Conservation (phyloP, 768 basidiomycete genomes). For the Coprinopsis cinerea region DNA sequence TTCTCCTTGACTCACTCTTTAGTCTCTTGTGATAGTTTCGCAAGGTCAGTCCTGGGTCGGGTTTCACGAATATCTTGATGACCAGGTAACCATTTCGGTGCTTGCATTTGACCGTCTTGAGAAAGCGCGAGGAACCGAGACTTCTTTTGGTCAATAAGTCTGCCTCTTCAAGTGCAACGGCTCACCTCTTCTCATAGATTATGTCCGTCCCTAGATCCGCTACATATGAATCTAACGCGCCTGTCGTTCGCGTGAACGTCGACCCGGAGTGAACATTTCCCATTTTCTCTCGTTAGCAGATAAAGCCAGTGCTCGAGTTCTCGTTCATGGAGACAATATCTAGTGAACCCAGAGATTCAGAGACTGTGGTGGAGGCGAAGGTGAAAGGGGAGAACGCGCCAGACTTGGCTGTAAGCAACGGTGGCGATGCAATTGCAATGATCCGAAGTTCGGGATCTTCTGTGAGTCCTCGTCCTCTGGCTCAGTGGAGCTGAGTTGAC, state of each 20-base stretch:
- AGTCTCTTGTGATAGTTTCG: constrained; percentile 68
- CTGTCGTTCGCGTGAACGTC: constrained; percentile 63
- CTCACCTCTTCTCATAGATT: constrained; percentile 85
- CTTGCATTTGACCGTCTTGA: constrained; percentile 83
- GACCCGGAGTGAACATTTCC: constrained; percentile 74
- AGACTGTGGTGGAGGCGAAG: too few relatives aligned
- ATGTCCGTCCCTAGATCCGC: constrained; percentile 83
- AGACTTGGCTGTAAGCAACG: too few relatives aligned
- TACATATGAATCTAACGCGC: constrained; percentile 87
- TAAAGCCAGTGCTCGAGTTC: too few relatives aligned
- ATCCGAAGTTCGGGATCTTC: too few relatives aligned
- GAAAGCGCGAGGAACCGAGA: constrained; percentile 61
- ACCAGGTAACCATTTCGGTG: constrained; percentile 81
- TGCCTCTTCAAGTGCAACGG: background rate
- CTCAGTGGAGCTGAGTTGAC: constrained; percentile 39
- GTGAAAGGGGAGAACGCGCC: too few relatives aligned
- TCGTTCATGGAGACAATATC: too few relatives aligned
- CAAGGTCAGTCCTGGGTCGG: constrained; percentile 79
- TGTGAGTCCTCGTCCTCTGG: constrained; percentile 44
- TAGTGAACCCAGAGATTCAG: too few relatives aligned
- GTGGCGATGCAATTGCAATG: too few relatives aligned
- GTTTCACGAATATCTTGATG: constrained; percentile 94
- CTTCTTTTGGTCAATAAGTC: constrained; percentile 28
- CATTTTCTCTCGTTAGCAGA: too few relatives aligned
- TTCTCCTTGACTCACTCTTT: constrained; percentile 49